Conservation (phyloP, 2,329 filamentous ascomycete genomes). For the Pyrenochaeta sp. region DNA sequence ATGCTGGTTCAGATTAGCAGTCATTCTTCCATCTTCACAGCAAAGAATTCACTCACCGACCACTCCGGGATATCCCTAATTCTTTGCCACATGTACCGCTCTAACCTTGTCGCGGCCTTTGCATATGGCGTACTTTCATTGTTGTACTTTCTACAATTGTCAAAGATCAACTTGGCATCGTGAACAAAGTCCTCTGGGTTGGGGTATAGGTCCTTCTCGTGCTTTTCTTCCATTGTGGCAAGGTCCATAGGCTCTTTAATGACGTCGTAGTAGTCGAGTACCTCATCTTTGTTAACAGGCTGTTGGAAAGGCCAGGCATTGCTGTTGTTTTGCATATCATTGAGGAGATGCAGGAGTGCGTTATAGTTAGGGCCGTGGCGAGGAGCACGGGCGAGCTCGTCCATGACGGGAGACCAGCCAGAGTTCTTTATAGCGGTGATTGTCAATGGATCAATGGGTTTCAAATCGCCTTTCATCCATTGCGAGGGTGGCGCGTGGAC, state of each 20-base stretch:
- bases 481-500: constrained; percentile 85
- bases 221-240: constrained; percentile 92
- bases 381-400: constrained; percentile 91
- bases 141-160: constrained; percentile 96
- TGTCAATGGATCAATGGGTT: constrained; percentile 81
- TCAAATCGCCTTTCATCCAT: constrained; percentile 74
- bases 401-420: constrained; percentile 98
- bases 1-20: constrained; percentile 28
- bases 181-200: constrained; percentile 91
- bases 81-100: constrained; percentile 94
- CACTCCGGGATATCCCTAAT: constrained; percentile 93
- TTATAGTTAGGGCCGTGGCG: constrained; percentile 97
- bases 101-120: constrained; percentile 92
- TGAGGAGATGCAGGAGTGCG: constrained; percentile 88
- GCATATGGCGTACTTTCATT: constrained; percentile 94
- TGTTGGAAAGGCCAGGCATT: constrained; percentile 94
- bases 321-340: constrained; percentile 92
- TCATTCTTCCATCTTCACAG: neutral
- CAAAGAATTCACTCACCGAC: constrained; percentile 52
- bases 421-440: constrained; percentile 89
- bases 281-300: constrained; percentile 93
- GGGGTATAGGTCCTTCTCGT: constrained; percentile 91
- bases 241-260: constrained; percentile 99
- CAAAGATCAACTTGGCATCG: constrained; percentile 88
- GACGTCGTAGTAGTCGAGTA: constrained; percentile 98